Conservation (phyloP, 805 yeast species). For the Kuraishia hungarica region DNA sequence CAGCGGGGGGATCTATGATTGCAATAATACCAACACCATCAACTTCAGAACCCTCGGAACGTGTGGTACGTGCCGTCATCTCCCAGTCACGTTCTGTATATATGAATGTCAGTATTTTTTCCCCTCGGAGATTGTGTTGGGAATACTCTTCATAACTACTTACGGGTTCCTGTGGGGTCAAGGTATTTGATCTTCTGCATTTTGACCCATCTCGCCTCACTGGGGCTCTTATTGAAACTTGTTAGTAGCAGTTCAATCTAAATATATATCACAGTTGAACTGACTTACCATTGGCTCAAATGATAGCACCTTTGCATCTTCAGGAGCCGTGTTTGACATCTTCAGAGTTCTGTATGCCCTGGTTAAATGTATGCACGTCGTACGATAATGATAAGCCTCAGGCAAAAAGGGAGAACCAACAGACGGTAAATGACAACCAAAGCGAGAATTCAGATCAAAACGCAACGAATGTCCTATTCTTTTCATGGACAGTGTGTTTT, state of each 20-base stretch:
- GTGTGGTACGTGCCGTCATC: conserved; percentile 73
- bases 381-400: neutral
- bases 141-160: conserved; percentile 52
- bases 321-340: conserved; percentile 5
- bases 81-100: conserved; percentile 69
- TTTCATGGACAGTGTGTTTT: neutral
- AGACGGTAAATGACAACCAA: too few relatives aligned
- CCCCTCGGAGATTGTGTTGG: conserved; percentile 51
- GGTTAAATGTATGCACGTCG: neutral
- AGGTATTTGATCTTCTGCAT: conserved; percentile 56
- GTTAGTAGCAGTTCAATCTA: neutral
- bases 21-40: conserved; percentile 94
- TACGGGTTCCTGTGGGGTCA: conserved; percentile 59
- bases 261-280: too few relatives aligned
- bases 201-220: conserved; percentile 59
- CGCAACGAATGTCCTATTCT: too few relatives aligned
- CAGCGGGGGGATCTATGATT: conserved; percentile 40
- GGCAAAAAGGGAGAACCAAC: neutral
- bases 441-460: too few relatives aligned
- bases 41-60: conserved; percentile 49
- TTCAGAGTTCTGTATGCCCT: neutral
- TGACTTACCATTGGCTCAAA: conserved; percentile 20
- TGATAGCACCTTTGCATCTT: conserved; percentile 19
- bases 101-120: neutral
- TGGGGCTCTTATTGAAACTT: conserved; percentile 12